phyloP scores from a whole-genome alignment of 208 protist species.

The Sergeia podlipaevii region DNA sequence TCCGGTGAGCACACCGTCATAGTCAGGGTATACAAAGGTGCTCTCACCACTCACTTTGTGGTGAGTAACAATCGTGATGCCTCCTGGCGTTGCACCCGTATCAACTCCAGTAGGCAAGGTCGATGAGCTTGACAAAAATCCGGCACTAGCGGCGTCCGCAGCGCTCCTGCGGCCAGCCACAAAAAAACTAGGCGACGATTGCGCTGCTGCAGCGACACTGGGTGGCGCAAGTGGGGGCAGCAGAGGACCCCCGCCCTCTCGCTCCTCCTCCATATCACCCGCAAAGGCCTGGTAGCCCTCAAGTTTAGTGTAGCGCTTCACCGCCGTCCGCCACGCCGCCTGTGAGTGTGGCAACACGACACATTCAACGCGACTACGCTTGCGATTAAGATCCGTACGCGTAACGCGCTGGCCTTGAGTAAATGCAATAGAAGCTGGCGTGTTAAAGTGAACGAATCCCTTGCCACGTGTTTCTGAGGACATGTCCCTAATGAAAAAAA shows the following conservation, averaged over 20 bases:
- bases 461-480: slow-evolving; percentile 26
- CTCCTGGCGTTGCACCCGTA: slow-evolving; percentile 7
- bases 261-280: slow-evolving; percentile 60
- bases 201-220: background rate
- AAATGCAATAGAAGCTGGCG: slow-evolving; percentile 70
- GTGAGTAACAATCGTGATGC: slow-evolving; percentile 80
- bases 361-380: slow-evolving; percentile 53
- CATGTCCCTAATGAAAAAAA: background rate
- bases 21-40: slow-evolving; percentile 78
- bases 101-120: background rate
- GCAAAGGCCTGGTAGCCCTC: slow-evolving; percentile 60
- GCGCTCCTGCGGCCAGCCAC: background rate
- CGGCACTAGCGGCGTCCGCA: background rate
- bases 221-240: slow-evolving; percentile 32
- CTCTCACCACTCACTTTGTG: slow-evolving; percentile 73
- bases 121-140: slow-evolving; percentile 1
- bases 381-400: slow-evolving; percentile 46
- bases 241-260: slow-evolving; percentile 43
- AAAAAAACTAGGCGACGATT: background rate
- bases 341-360: slow-evolving; percentile 50
- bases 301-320: slow-evolving; percentile 29
- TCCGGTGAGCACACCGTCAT: slow-evolving; percentile 82
- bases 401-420: slow-evolving; percentile 61
- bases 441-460: slow-evolving; percentile 89
- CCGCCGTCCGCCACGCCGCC: slow-evolving; percentile 51